phyloP scores from a whole-genome alignment of 345 rosid genomes.

The Citrus glauca region DNA sequence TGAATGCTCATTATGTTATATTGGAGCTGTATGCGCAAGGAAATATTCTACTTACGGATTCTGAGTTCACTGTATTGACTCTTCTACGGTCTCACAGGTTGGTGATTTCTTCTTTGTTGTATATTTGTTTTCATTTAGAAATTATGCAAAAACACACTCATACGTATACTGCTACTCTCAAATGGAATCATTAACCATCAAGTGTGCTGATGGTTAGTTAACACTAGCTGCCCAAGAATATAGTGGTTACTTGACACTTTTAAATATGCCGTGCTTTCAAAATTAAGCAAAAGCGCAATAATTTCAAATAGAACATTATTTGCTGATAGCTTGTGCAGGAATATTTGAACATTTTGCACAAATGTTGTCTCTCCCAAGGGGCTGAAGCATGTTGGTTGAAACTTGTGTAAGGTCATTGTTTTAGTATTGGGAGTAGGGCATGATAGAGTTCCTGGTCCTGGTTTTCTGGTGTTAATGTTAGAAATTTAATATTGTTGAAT shows the following conservation, averaged over 20 bases:
- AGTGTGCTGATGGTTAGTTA: background rate
- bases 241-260: background rate
- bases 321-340: background rate
- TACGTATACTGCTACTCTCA: too few relatives aligned
- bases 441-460: background rate
- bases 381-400: background rate
- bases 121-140: background rate
- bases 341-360: background rate
- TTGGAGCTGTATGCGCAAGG: conserved; percentile 99
- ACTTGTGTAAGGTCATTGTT: background rate
- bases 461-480: background rate
- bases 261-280: background rate
- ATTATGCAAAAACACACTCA: background rate
- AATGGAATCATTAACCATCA: background rate
- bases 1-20: conserved; percentile 85
- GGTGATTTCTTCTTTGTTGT: background rate
- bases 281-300: background rate
- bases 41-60: conserved; percentile 87
- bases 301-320: background rate
- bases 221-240: background rate
- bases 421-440: background rate
- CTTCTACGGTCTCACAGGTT: conserved; percentile 98
- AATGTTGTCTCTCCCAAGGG: background rate
- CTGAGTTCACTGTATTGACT: conserved; percentile 79
- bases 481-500: background rate